Percentiles rank a stretch among this genome's conserved stretches.
Evolutionary conservation across 1,284 basidiomycete genomes (phyloP).

Genomic region (Apiotrichum gracile): DNA sequence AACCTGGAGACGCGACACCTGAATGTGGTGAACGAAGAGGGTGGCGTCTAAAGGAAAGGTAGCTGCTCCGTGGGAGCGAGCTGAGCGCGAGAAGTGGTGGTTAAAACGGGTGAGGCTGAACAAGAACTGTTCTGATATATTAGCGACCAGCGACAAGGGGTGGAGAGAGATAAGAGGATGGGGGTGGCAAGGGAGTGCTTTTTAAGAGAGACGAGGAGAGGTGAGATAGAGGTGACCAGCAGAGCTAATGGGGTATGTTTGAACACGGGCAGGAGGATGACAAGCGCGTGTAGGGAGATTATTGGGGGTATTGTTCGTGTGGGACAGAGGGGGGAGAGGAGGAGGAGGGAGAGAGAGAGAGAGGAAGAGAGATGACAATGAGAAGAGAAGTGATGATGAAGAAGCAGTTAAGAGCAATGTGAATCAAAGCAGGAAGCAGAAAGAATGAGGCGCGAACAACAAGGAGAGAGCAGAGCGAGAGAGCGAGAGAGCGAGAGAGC

Average conservation of each 20-base stretch:
- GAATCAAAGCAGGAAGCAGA: too few relatives aligned
- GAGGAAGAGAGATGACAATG: neutral
- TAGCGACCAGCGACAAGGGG: neutral
- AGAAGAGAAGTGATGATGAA: neutral
- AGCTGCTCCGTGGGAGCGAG: neutral
- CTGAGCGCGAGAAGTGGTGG: neutral
- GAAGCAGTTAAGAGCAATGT: too few relatives aligned
- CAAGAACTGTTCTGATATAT: slow-evolving; percentile 1
- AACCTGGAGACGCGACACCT: slow-evolving; percentile 5
- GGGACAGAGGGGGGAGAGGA: neutral
- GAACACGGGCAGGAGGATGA: neutral
- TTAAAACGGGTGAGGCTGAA: neutral
- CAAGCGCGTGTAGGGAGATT: neutral
- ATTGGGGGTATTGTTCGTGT: neutral
- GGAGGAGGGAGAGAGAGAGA: neutral
- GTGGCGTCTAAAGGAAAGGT: neutral
- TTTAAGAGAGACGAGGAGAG: neutral
- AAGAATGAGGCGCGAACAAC: too few relatives aligned
- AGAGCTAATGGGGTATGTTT: neutral
- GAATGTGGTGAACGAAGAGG: slow-evolving; percentile 1
- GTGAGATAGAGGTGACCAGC: neutral
- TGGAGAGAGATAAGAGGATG: neutral
- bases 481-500: too few relatives aligned
- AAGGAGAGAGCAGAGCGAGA: too few relatives aligned
- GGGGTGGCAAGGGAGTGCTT: neutral